Conservation (phyloP, 2,329 filamentous ascomycete species). For the Sporothrix sp. region DNA sequence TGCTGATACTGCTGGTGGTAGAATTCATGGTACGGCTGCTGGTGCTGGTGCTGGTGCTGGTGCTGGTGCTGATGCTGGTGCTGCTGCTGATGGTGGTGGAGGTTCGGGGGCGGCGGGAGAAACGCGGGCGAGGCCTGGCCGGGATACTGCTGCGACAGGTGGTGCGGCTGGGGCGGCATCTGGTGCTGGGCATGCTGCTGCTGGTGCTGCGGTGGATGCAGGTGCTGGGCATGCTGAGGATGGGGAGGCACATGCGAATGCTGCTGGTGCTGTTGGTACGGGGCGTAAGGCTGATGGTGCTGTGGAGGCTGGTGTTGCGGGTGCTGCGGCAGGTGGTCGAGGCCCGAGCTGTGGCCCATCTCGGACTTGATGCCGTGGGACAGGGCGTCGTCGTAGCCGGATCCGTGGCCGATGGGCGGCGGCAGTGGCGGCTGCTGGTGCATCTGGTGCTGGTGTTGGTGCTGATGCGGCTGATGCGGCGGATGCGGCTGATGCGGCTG, state of each 20-base stretch:
- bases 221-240: conserved; percentile 6
- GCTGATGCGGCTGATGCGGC: not conserved
- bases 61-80: not conserved
- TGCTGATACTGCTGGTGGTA: conserved; percentile 13
- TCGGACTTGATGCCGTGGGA: conserved; percentile 11
- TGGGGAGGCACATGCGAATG: conserved; percentile 4
- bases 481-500: conserved; percentile 1
- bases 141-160: conserved; percentile 5
- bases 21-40: conserved; percentile 12
- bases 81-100: conserved; percentile 8
- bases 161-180: conserved; percentile 5
- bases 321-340: conserved; percentile 10
- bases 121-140: conserved; percentile 5
- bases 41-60: conserved; percentile 7
- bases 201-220: not conserved
- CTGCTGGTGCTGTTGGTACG: not conserved
- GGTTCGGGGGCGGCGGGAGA: conserved; percentile 10
- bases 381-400: conserved; percentile 7
- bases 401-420: conserved; percentile 1
- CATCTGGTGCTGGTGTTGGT: not conserved
- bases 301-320: conserved; percentile 7
- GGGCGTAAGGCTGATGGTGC: not conserved
- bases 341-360: conserved; percentile 5
- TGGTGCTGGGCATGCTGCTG: conserved; percentile 8
- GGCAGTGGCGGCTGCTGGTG: conserved; percentile 1